A percentile compares a stretch with the other conserved stretches of the same genome.
Conservation (phyloP, 129 eudicot species). For the Arctium minus region DNA sequence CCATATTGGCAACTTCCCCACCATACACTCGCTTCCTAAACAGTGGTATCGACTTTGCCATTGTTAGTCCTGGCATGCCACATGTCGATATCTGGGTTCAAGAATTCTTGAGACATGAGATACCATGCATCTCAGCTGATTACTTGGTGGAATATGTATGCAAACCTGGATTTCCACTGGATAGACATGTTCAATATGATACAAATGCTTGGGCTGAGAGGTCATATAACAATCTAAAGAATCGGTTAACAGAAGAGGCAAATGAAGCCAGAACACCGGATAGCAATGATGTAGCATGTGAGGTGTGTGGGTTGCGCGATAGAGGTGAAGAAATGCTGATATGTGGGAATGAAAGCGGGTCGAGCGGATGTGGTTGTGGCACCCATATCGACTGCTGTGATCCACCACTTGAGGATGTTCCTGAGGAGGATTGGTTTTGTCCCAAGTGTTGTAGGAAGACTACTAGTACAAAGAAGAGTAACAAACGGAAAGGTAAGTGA, state of each 20-base stretch:
- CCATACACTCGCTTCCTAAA: conserved; percentile 80
- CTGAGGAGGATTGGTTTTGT: conserved; percentile 90
- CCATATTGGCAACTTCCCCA: conserved; percentile 92
- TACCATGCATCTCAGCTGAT: conserved; percentile 85
- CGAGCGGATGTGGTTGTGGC: conserved; percentile 73
- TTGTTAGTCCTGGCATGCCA: conserved; percentile 92
- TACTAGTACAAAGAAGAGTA: conserved; percentile 10
- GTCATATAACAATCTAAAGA: conserved; percentile 46
- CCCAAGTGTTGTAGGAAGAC: conserved; percentile 54
- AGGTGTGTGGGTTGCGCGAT: conserved; percentile 63
- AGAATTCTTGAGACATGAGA: conserved; percentile 70
- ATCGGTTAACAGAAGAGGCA: conserved; percentile 32
- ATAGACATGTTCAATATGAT: conserved; percentile 63
- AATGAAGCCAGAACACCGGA: conserved; percentile 26
- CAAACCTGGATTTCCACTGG: conserved; percentile 85
- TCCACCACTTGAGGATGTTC: conserved; percentile 73
- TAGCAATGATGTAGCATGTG: conserved; percentile 50
- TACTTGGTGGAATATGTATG: conserved; percentile 92
- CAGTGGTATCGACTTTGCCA: conserved; percentile 68
- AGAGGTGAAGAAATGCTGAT: conserved; percentile 85
- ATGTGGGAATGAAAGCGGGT: conserved; percentile 74
- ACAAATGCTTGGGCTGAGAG: conserved; percentile 88
- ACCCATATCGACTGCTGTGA: conserved; percentile 74
- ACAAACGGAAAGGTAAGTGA: conserved; percentile 38
- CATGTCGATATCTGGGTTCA: conserved; percentile 90